Conservation (phyloP, 768 basidiomycete genomes). For the Asterophora lycoperdoides region DNA sequence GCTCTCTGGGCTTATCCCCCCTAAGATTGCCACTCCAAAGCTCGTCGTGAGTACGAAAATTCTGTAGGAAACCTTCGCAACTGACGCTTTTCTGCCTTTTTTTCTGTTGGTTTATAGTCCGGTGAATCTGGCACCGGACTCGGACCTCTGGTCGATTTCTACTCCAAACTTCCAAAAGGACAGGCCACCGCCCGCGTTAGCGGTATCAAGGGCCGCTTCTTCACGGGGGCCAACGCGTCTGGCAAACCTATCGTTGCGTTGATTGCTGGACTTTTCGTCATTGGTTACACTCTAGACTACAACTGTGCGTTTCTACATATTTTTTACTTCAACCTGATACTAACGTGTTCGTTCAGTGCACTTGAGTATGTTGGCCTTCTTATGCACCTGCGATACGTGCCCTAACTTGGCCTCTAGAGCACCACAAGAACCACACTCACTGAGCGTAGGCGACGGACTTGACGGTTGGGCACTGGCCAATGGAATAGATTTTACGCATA, state of each 20-base stretch:
- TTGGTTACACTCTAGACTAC: conserved; percentile 88
- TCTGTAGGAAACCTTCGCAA: neutral
- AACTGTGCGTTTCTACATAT: conserved; percentile 60
- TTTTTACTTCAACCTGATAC: conserved; percentile 4
- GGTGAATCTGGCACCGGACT: conserved; percentile 80
- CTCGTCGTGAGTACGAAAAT: conserved; percentile 61
- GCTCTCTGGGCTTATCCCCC: conserved; percentile 82
- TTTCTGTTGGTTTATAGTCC: conserved; percentile 42
- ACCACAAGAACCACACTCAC: conserved; percentile 90
- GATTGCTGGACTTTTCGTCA: conserved; percentile 62
- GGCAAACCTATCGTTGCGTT: conserved; percentile 61
- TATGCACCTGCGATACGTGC: conserved; percentile 1
- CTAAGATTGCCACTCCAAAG: conserved; percentile 90
- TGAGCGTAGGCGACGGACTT: conserved; percentile 27
- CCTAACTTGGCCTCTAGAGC: conserved; percentile 48
- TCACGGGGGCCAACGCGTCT: conserved; percentile 83
- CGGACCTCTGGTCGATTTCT: conserved; percentile 86
- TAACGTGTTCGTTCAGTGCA: conserved; percentile 53
- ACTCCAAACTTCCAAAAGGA: conserved; percentile 95
- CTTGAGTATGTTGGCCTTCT: conserved; percentile 55
- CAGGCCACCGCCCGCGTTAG: conserved; percentile 53
- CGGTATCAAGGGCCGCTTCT: conserved; percentile 79
- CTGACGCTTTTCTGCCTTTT: conserved; percentile 11
- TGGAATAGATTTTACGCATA: conserved; percentile 14
- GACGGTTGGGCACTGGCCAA: conserved; percentile 6